These are phyloP conservation scores for Xylariaceae sp. DNA, from an alignment of 2,329 filamentous ascomycete genomes.

Conservation along the genomic window DNA sequence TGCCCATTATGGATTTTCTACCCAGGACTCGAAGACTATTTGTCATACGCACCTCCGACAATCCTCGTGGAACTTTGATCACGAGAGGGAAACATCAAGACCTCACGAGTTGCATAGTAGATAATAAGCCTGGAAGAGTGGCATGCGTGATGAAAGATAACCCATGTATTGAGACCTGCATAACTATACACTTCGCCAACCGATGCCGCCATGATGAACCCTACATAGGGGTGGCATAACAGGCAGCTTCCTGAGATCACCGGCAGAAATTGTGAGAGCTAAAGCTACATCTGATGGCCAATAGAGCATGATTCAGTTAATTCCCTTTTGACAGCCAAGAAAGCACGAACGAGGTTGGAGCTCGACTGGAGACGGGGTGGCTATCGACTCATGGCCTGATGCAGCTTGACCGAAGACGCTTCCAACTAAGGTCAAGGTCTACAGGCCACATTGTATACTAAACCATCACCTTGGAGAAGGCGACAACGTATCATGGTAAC, in stretches of 20 bases:
- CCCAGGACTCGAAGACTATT: no score
- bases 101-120: background rate
- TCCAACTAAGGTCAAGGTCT: background rate
- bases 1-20: no score
- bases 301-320: constrained; percentile 13
- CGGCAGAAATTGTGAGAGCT: background rate
- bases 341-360: background rate
- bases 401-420: constrained; percentile 1
- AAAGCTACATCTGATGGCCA: constrained; percentile 5
- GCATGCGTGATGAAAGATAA: constrained; percentile 1
- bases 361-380: background rate
- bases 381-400: constrained; percentile 12
- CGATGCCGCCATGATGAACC: background rate
- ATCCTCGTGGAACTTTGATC: background rate
- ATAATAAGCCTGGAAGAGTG: background rate
- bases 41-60: background rate
- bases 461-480: background rate
- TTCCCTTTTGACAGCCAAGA: background rate
- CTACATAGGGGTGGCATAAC: constrained; percentile 6
- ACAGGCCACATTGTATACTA: constrained; percentile 2
- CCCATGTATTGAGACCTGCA: constrained; percentile 4
- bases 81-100: background rate
- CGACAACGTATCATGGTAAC: constrained; percentile 17
- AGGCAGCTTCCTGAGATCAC: background rate
- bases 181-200: constrained; percentile 9